Conservation (phyloP, 2,329 filamentous ascomycete genomes). For the Calonectria crousiana region DNA sequence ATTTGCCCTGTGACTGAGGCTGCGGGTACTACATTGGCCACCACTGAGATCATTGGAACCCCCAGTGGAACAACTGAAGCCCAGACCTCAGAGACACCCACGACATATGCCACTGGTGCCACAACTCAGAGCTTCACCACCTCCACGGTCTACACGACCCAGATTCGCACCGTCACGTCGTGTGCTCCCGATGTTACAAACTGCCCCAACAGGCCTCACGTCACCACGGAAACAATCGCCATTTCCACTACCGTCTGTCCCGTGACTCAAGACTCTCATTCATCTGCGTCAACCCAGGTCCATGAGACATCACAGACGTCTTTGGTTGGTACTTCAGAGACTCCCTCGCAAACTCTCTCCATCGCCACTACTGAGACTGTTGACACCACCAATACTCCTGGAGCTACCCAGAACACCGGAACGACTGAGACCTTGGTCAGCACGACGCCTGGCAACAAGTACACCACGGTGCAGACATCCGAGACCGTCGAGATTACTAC, state of each 20-base stretch:
- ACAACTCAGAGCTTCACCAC: slow-evolving; percentile 39
- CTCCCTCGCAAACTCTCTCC: background rate
- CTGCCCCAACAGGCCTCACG: slow-evolving; percentile 44
- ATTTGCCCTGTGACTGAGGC: background rate
- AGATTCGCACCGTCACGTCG: slow-evolving; percentile 44
- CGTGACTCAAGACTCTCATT: background rate
- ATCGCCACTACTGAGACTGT: background rate
- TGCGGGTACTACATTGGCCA: background rate
- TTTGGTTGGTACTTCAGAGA: background rate
- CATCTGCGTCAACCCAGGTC: background rate
- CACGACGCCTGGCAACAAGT: background rate
- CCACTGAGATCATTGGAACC: background rate
- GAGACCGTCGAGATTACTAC: background rate
- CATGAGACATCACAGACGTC: background rate
- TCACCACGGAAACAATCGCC: slow-evolving; percentile 45
- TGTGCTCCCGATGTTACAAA: slow-evolving; percentile 47
- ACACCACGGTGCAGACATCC: background rate
- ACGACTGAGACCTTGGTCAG: background rate
- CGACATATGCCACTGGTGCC: slow-evolving; percentile 8
- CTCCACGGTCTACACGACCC: slow-evolving; percentile 48
- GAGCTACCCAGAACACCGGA: background rate
- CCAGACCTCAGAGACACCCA: background rate
- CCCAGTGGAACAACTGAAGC: background rate
- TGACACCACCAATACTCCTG: background rate
- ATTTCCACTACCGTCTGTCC: slow-evolving; percentile 48